Evolutionary conservation across 2,329 filamentous ascomycete genomes (phyloP), one percentile per base, ranked within the genome.

Genomic region (Macrophomina pseudophaseolina): DNA sequence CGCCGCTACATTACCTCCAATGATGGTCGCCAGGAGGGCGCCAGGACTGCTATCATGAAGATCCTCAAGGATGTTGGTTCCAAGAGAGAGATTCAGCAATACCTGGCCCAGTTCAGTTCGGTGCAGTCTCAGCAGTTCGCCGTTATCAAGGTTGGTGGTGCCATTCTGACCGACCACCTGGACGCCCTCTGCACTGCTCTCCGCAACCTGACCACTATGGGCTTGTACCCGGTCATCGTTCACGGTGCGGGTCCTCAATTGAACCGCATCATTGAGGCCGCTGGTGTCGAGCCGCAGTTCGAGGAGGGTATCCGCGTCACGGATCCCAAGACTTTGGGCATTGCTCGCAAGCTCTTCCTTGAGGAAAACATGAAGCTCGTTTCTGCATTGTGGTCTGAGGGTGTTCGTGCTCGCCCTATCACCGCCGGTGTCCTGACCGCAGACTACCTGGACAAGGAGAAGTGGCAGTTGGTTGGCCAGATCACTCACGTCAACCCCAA

Each of bases 91-190:
- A 93, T 96, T 70, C 92, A 97, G 84, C 94, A 98, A 81, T 98
- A 98, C 80, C 89, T 98, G 68, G 95, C 94, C 71, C 93, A 98
- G 79, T 99, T 99, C 85, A 95, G 91, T 72, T 97, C 94, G 40
- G 94, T 97, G 69, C 95, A 93, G 52, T 97, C 93, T 42, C 94
- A 98, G 83, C 93, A 97, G 77, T 99, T 98, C 79, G 94, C 94
- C 71, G 94, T 99, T 58, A 97, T 99, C 81, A 99, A 99, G 84
- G 94, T 98, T 66, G 95, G 94, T 69, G 95, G 94, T 69, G 95
- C 94, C 70, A 97, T 98, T 74, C 87, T 99, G 74, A 97, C 93
- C 68, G 94, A 98, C 77, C 91, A 97, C 80, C 86, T 98, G 66
- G 91, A 97, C 78, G 93, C 94, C 74, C 88, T 99, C 66, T 97